phyloP scores from a whole-genome alignment of 2,329 filamentous ascomycete species.

The Bipolaris zeicola region DNA sequence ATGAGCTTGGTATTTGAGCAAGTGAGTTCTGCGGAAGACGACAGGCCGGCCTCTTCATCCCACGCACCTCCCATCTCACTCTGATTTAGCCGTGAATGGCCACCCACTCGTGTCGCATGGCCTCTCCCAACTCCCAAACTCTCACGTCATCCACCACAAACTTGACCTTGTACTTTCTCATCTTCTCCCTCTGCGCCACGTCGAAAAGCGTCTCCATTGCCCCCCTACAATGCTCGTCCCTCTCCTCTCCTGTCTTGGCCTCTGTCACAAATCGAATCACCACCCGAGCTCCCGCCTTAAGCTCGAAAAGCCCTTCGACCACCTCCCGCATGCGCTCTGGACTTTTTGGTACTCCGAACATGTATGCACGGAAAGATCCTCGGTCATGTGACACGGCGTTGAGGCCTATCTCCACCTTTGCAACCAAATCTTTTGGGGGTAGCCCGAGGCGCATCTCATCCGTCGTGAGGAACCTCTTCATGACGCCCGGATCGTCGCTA shows the following conservation, averaged over 20 bases:
- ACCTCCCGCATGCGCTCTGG: conserved; percentile 22
- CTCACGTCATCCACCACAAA: conserved; percentile 24
- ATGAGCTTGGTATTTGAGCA: too few species aligned
- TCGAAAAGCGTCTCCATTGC: conserved; percentile 17
- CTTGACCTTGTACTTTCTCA: conserved; percentile 15
- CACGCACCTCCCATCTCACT: too few species aligned
- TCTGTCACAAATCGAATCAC: conserved; percentile 22
- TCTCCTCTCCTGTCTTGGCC: conserved; percentile 15
- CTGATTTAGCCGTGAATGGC: conserved; percentile 5
- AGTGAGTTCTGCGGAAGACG: too few species aligned
- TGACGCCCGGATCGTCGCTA: conserved; percentile 21
- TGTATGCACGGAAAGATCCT: conserved; percentile 26
- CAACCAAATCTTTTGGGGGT: conserved; percentile 16
- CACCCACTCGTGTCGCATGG: conserved; percentile 9
- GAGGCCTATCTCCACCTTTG: conserved; percentile 20
- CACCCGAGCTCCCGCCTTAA: conserved; percentile 21
- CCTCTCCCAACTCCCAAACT: conserved; percentile 11
- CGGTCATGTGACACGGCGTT: conserved; percentile 25
- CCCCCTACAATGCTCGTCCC: conserved; percentile 13
- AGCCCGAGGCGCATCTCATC: conserved; percentile 22
- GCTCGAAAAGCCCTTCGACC: conserved; percentile 20
- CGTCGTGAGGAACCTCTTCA: conserved; percentile 21
- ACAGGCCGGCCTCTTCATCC: neutral
- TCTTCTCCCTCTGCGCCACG: conserved; percentile 8
- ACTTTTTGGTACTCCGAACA: conserved; percentile 24